Evolutionary conservation across 768 basidiomycete genomes (phyloP), one percentile per base, ranked within the genome.

Genomic region (Pleurotus pulmonarius): DNA sequence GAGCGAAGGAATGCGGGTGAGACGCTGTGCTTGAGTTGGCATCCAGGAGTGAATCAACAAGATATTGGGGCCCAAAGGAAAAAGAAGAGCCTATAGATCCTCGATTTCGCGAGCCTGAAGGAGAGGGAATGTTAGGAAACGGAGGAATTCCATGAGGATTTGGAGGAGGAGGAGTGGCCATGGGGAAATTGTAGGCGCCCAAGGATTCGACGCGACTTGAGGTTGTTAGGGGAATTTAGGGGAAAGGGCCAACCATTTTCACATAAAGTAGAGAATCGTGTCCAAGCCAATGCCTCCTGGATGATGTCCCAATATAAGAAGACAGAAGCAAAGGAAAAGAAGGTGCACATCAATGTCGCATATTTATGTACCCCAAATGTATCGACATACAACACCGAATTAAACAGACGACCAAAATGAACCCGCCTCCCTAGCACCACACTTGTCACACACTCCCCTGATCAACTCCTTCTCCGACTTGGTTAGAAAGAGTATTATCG

Each of bases 61-160:
- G 78, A 9, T 83, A 83, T 63, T 88, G 86, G 18, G 91, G 91
- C 25, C 86, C 88, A 63, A 92, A 90, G 0, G 92, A 92, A 71
- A 93, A 92, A 2, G 90, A 88, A 2, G 87, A 86, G 62, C 86
- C 85, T 40, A 92, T 81, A 4, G 90, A 92, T 47, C 78, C 78
- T 54, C 89, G 80, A 56, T 80, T 78, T 56, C 87, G 81, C 51
- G 83, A 83, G 11, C 73, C 68, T n/a, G 78, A 75, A 1, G 84
- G 77, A 1, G 84, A 84, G 12, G 80, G 76, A 16, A 84, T 63
- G 41, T 73, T 78, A 8, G 83, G 80, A 43, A 82, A 75, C 56
- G 73, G 64, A 45, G 77, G 77, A 38, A 83, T 70, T 9, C 65
- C 61, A 60, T 75, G 82, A 13, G 68, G 65, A 39, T 70, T 69